phyloP scores from a whole-genome alignment of 169 alveolate species.

The Plasmodium blacklocki region DNA sequence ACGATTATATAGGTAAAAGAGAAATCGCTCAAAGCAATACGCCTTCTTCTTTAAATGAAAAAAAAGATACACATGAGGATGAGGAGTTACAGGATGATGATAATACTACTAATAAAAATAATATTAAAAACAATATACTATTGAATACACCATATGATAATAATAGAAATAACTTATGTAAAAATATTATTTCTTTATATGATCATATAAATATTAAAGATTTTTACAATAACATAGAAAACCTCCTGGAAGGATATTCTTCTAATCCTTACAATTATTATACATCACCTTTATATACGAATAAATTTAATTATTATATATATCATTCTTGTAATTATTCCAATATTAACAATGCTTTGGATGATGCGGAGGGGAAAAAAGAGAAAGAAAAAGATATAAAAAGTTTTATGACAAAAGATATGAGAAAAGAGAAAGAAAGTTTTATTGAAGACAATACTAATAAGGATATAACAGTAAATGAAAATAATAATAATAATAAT shows the following conservation, averaged over 20 bases:
- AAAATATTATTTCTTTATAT: neutral
- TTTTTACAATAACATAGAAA: constrained; percentile 21
- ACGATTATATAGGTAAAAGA: neutral
- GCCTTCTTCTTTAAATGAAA: neutral
- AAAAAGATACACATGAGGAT: neutral
- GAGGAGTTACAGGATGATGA: neutral
- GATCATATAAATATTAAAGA: constrained; percentile 22
- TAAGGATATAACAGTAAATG: neutral
- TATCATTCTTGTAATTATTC: constrained; percentile 63
- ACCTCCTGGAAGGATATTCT: neutral
- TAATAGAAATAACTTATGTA: neutral
- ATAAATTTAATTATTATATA: constrained; percentile 23
- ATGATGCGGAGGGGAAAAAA: constrained; percentile 9
- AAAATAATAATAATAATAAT: neutral
- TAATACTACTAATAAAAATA: neutral
- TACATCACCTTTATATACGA: constrained; percentile 9
- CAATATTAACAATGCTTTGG: constrained; percentile 14
- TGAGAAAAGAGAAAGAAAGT: constrained; percentile 15
- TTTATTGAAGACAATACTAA: constrained; percentile 10
- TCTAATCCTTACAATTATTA: neutral
- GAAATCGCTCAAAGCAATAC: neutral
- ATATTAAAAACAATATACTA: neutral
- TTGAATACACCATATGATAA: neutral
- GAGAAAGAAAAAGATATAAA: constrained; percentile 5
- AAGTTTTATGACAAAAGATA: constrained; percentile 20